These are phyloP conservation scores for Quercus rubra DNA, from an alignment of 306 rosid species.

Conservation along the genomic window DNA sequence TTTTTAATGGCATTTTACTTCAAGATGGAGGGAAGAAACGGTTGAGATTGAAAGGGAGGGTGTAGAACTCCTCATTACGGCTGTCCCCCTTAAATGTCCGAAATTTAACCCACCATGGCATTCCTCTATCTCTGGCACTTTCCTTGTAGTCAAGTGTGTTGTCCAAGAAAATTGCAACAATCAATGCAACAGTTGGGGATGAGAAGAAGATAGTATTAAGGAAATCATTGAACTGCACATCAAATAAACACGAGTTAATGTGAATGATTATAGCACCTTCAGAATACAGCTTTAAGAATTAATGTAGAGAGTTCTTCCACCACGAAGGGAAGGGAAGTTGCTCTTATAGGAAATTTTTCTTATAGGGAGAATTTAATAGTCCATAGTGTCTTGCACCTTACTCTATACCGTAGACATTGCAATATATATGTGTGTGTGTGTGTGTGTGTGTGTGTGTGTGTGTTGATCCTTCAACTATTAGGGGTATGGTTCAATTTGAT, in stretches of 20 bases:
- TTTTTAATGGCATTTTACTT: slow-evolving; percentile 1
- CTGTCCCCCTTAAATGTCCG: slow-evolving; percentile 82
- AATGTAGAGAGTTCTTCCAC: too few species aligned
- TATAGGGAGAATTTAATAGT: too few species aligned
- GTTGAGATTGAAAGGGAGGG: slow-evolving; percentile 96
- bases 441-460: too few species aligned
- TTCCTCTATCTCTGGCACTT: slow-evolving; percentile 88
- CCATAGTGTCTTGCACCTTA: too few species aligned
- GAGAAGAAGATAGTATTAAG: slow-evolving; percentile 93
- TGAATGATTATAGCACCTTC: not conserved
- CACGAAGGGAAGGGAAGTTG: too few species aligned
- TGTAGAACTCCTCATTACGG: slow-evolving; percentile 93
- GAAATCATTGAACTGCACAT: slow-evolving; percentile 89
- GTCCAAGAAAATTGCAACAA: slow-evolving; percentile 87
- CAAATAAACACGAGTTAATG: not conserved
- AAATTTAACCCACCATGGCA: slow-evolving; percentile 99
- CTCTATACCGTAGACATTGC: too few species aligned
- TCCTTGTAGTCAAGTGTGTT: slow-evolving; percentile 90
- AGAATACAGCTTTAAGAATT: not conserved
- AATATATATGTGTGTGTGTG: too few species aligned
- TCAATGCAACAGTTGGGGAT: slow-evolving; percentile 74
- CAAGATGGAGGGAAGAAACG: slow-evolving; percentile 92
- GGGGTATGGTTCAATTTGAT: too few species aligned
- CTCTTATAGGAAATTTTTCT: too few species aligned
- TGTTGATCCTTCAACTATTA: too few species aligned